Base-by-base conservation (phyloP, 2,329 filamentous ascomycete genomes). In the Calonectria fujianensis region DNA sequence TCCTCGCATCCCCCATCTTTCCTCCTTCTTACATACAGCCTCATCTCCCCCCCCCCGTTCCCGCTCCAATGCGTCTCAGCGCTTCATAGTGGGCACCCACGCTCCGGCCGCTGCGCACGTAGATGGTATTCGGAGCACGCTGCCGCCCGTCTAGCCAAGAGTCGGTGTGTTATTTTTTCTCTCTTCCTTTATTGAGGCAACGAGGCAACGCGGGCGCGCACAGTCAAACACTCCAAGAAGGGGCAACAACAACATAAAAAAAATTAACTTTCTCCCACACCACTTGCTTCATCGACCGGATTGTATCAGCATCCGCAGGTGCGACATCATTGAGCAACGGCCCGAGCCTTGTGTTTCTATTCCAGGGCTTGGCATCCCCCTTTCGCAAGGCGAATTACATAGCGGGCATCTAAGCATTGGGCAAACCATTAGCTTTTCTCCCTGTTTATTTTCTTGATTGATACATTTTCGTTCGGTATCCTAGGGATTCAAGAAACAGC, bases 271-370 rank as follows among this genome's bases (percentile, higher is more conserved):
- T 16, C 27, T 31, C 24, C 18, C 10, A 20, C 39, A 29, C 52
- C 37, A 29, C 24, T 50, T 65, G 61, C 39, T 50, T 65, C 41
- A 24, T 41, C 41, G 29, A 45, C 9, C 27, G 39, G 13, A 16
- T 50, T 65, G 61, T 50, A 9, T 20, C 35, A 63, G 57, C 20
- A 41, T 63, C 32, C 31, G 18, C 61, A 50, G 41, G 61, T 65
- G 41, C 61, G 24, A 68, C 65, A 57, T 32, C 18, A 51, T 35
- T 14, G 51, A 54, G 35, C 35, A 41, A 57, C 65, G 50, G 50
- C 27, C 45, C 50, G 54, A 32, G 39, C 29, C 54, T 32, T 65
- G 61, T 65, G 61, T 65, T 65, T 31, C 61, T 16, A 48, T 29
- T 10, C 39, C 57, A 27, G 35, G 35, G 35, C 32, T 63, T 63